Evolutionary conservation across 805 yeast genomes (phyloP).

Genomic region (Candida easanensis): DNA sequence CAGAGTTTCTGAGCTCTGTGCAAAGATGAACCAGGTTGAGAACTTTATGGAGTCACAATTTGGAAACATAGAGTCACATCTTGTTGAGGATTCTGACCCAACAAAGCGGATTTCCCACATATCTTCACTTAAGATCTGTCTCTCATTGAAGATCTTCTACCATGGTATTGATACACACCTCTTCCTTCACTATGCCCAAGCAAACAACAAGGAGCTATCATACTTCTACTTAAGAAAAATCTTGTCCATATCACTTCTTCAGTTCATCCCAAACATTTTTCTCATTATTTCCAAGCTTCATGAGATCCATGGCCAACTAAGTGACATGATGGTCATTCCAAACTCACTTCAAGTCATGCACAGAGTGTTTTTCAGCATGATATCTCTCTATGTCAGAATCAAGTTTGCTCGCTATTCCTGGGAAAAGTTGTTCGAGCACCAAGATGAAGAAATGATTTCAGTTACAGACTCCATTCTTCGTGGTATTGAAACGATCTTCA

Average conservation of each 20-base stretch:
- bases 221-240: slow-evolving; percentile 9
- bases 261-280: slow-evolving; percentile 9
- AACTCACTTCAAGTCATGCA: slow-evolving; percentile 1
- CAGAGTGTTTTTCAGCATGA: slow-evolving; percentile 2
- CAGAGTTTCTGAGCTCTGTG: slow-evolving; percentile 2
- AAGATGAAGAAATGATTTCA: neutral
- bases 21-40: slow-evolving; percentile 5
- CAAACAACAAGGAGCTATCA: slow-evolving; percentile 1
- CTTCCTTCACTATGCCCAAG: slow-evolving; percentile 6
- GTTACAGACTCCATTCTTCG: neutral
- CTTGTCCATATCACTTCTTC: slow-evolving; percentile 2
- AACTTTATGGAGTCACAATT: neutral
- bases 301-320: neutral
- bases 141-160: slow-evolving; percentile 6
- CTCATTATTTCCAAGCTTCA: slow-evolving; percentile 2
- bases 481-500: slow-evolving; percentile 5
- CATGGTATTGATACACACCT: slow-evolving; percentile 2
- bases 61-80: neutral
- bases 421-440: neutral
- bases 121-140: neutral
- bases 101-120: neutral
- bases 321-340: slow-evolving; percentile 7
- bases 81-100: neutral
- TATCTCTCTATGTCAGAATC: slow-evolving; percentile 10
- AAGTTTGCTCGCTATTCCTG: slow-evolving; percentile 7